phyloP scores from a whole-genome alignment of 768 basidiomycete species.

The Hygrocybe punicea region DNA sequence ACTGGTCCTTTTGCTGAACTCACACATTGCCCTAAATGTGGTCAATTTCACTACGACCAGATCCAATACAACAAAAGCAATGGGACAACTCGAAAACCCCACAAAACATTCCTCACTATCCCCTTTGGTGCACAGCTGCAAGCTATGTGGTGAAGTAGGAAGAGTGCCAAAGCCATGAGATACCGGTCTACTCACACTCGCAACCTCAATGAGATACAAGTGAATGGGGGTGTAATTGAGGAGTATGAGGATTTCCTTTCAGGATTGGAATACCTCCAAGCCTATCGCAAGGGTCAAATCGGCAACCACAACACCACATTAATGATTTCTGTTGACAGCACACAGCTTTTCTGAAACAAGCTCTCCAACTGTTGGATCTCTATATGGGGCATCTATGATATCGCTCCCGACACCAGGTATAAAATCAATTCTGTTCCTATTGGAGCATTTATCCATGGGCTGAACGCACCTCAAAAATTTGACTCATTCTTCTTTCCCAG shows the following conservation, averaged over 20 bases:
- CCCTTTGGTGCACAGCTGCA: constrained; percentile 43
- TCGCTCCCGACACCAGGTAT: constrained; percentile 25
- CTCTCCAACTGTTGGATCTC: no score
- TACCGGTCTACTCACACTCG: constrained; percentile 17
- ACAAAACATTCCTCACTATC: constrained; percentile 36
- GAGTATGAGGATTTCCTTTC: no score
- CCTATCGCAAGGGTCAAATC: constrained; percentile 21
- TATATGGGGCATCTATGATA: no score
- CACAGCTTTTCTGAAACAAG: constrained; percentile 41
- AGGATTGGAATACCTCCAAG: constrained; percentile 24
- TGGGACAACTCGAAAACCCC: constrained; percentile 15
- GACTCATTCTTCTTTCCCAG: constrained; percentile 36
- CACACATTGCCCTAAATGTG: no score
- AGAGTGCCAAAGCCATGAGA: no score
- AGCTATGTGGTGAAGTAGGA: constrained; percentile 21
- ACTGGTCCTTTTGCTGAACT: no score
- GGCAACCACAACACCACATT: constrained; percentile 28
- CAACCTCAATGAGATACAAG: constrained; percentile 11
- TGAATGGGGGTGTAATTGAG: constrained; percentile 1
- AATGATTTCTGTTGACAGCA: constrained; percentile 38
- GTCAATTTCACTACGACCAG: no score
- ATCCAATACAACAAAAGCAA: no score
- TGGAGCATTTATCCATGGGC: constrained; percentile 36
- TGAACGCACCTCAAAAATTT: constrained; percentile 32
- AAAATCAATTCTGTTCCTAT: constrained; percentile 33